Conservation (phyloP, 2,329 filamentous ascomycete species). For the Fusarium circinatum region DNA sequence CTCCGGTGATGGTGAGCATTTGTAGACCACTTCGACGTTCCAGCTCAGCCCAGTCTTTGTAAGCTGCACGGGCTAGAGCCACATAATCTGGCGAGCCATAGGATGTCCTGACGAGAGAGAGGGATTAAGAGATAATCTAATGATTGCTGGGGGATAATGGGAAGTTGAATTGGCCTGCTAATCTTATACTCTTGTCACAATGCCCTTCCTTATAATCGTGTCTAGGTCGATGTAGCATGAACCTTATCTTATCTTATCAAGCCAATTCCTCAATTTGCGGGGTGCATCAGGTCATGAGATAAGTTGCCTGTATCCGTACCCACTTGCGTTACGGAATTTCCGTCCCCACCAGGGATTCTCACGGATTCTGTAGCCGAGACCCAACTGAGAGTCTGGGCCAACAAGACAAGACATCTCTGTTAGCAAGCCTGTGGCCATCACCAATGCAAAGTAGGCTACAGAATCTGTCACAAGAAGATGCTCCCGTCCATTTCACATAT, state of each 20-base stretch:
- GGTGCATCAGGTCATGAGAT: not conserved
- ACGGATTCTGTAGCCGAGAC: not conserved
- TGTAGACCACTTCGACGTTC: slow-evolving; percentile 30
- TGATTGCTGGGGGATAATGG: not conserved
- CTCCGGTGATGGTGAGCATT: slow-evolving; percentile 38
- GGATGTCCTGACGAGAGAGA: slow-evolving; percentile 12
- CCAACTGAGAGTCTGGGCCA: not conserved
- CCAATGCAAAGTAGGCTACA: fast-evolving
- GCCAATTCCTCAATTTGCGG: not conserved
- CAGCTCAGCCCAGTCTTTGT: slow-evolving; percentile 39
- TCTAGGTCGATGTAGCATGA: not conserved
- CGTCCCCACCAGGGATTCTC: slow-evolving; percentile 12
- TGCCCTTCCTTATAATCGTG: not conserved
- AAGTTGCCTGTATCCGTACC: not conserved
- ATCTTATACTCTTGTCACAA: not conserved
- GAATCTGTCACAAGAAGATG: fast-evolving
- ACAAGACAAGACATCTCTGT: not conserved
- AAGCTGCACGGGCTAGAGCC: slow-evolving; percentile 34
- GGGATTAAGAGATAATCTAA: not conserved
- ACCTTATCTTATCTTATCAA: not conserved
- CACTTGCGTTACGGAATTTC: not conserved
- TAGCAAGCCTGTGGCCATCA: fast-evolving
- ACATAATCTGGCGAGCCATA: slow-evolving; percentile 40
- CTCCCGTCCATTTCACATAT: fast-evolving
- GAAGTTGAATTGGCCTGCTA: not conserved